These are phyloP conservation scores for Vararia minispora DNA, from an alignment of 768 basidiomycete genomes.

Conservation along the genomic window DNA sequence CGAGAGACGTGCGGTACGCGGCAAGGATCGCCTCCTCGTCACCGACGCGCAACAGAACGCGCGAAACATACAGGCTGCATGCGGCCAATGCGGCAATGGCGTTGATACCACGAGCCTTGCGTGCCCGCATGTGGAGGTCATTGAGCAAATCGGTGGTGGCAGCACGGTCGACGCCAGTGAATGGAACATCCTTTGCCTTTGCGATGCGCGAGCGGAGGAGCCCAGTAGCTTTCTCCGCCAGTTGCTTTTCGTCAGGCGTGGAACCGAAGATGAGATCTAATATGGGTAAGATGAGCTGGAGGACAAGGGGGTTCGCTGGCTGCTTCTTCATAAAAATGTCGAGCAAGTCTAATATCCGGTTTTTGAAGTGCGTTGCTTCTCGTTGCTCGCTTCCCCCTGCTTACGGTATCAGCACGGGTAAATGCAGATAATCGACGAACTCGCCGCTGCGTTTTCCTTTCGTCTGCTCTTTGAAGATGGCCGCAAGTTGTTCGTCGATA, in stretches of 20 bases:
- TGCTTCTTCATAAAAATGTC: slow-evolving; percentile 76
- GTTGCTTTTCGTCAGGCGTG: slow-evolving; percentile 69
- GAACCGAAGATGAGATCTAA: slow-evolving; percentile 61
- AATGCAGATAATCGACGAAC: slow-evolving; percentile 12
- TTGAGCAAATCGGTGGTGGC: slow-evolving; percentile 36
- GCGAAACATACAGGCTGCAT: slow-evolving; percentile 60
- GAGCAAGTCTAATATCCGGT: slow-evolving; percentile 89
- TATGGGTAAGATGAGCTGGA: slow-evolving; percentile 65
- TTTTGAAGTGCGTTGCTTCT: slow-evolving; percentile 93
- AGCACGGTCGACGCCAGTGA: slow-evolving; percentile 30
- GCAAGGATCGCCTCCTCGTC: slow-evolving; percentile 32
- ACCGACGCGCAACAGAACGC: slow-evolving; percentile 30
- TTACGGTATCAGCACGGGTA: slow-evolving; percentile 1
- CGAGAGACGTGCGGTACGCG: slow-evolving; percentile 55
- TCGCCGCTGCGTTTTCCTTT: slow-evolving; percentile 59
- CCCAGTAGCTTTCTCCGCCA: slow-evolving; percentile 80
- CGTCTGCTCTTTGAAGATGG: slow-evolving; percentile 67
- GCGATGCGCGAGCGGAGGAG: slow-evolving; percentile 65
- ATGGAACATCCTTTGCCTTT: slow-evolving; percentile 61
- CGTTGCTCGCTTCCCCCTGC: slow-evolving; percentile 61
- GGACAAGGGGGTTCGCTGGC: slow-evolving; percentile 54
- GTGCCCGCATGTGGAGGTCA: slow-evolving; percentile 62
- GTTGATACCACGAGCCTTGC: slow-evolving; percentile 51
- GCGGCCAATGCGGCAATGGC: slow-evolving; percentile 53
- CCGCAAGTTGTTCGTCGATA: slow-evolving; percentile 84